phyloP scores from a whole-genome alignment of 177 flowering plant genomes.

The Tripterygium wilfordii region DNA sequence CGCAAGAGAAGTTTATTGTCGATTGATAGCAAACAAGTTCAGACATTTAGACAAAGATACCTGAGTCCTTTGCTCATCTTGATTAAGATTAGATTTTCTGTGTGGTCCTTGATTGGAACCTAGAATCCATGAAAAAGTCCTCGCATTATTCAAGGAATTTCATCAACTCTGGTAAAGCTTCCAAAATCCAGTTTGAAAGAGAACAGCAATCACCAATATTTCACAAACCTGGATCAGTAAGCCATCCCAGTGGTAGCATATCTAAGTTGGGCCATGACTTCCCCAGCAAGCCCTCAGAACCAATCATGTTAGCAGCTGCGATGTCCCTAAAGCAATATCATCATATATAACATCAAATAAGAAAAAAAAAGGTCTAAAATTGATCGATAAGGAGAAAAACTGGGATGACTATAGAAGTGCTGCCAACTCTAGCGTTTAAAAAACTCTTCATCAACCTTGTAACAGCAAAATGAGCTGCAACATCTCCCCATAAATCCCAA shows the following conservation, averaged over 20 bases:
- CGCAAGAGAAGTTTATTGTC: background rate
- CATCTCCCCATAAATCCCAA: slow-evolving; percentile 89
- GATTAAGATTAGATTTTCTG: slow-evolving; percentile 47
- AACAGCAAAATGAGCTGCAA: slow-evolving; percentile 67
- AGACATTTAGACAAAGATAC: slow-evolving; percentile 19
- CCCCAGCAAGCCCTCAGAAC: slow-evolving; percentile 57
- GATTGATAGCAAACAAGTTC: background rate
- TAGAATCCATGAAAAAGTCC: slow-evolving; percentile 15
- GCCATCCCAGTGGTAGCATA: slow-evolving; percentile 92
- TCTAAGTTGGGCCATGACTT: slow-evolving; percentile 94
- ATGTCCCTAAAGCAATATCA: slow-evolving; percentile 48
- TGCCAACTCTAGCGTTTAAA: background rate
- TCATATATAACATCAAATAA: background rate
- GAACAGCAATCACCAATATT: background rate
- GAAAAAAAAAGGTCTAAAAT: background rate
- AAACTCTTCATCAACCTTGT: slow-evolving; percentile 38
- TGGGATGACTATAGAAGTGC: slow-evolving; percentile 1
- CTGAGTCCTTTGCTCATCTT: slow-evolving; percentile 79
- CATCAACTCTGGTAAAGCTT: background rate
- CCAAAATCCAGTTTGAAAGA: background rate
- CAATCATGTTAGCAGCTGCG: slow-evolving; percentile 54
- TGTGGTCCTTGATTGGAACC: slow-evolving; percentile 83
- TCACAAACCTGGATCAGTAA: slow-evolving; percentile 82
- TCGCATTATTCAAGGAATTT: background rate
- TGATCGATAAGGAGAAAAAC: background rate